Percentiles rank a stretch among this genome's conserved stretches.
These are phyloP conservation scores for Pyrenophora teres DNA, from an alignment of 2,329 filamentous ascomycete genomes.

Conservation along the genomic window DNA sequence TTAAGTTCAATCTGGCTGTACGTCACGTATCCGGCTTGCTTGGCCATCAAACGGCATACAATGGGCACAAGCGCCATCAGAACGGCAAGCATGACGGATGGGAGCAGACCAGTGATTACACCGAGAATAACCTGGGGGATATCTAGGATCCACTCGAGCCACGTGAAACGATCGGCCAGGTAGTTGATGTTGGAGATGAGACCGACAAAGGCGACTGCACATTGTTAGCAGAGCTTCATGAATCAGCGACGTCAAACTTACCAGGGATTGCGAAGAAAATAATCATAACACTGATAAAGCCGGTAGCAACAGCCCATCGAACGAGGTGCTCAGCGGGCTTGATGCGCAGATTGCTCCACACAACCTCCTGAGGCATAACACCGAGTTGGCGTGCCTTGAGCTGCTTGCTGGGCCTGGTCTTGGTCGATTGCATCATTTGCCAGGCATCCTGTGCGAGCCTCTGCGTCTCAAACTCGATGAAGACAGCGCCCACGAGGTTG, in stretches of 20 bases:
- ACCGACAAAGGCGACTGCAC: constrained; percentile 49
- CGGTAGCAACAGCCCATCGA: constrained; percentile 42
- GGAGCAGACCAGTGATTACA: constrained; percentile 54
- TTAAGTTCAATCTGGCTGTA: constrained; percentile 64
- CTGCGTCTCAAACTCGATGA: constrained; percentile 85
- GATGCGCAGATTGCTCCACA: constrained; percentile 54
- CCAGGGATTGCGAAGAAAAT: constrained; percentile 54
- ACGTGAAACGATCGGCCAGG: constrained; percentile 45
- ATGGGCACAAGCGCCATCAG: constrained; percentile 54
- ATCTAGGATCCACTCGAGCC: constrained; percentile 50
- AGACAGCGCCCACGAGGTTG: constrained; percentile 74
- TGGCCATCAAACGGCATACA: constrained; percentile 47
- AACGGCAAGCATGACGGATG: constrained; percentile 49
- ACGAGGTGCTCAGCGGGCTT: constrained; percentile 37
- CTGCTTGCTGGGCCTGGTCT: constrained; percentile 42
- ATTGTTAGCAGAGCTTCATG: constrained; percentile 13
- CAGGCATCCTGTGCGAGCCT: constrained; percentile 82
- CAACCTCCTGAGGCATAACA: constrained; percentile 52
- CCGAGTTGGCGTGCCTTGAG: constrained; percentile 50
- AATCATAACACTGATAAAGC: constrained; percentile 49
- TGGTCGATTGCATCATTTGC: constrained; percentile 61
- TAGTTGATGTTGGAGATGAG: constrained; percentile 53
- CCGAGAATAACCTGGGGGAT: constrained; percentile 50
- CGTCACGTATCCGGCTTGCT: constrained; percentile 47
- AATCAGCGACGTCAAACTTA: constrained; percentile 4